phyloP scores from a whole-genome alignment of 2,329 filamentous ascomycete genomes.

The Diplodia intermedia region DNA sequence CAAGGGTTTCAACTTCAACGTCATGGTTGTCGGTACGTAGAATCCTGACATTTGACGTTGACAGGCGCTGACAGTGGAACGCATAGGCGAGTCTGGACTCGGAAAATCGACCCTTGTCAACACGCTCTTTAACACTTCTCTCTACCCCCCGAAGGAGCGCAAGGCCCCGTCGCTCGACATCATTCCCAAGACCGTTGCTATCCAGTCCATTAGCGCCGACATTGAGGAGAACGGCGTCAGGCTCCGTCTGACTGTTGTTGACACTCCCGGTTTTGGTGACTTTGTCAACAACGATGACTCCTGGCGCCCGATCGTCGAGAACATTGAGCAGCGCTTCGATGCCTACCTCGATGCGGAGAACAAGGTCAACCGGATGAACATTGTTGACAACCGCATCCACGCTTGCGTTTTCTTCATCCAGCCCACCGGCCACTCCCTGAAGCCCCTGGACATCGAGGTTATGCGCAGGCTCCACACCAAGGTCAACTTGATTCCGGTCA shows the following conservation, averaged over 20 bases:
- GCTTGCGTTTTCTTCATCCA: constrained; percentile 99
- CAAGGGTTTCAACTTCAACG: constrained; percentile 99
- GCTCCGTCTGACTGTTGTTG: constrained; percentile 93
- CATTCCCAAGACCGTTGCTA: constrained; percentile 80
- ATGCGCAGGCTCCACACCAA: constrained; percentile 99
- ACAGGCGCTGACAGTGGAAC: constrained; percentile 11
- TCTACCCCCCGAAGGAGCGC: constrained; percentile 98
- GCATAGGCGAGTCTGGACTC: constrained; percentile 91
- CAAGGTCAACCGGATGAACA: constrained; percentile 99
- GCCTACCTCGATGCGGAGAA: constrained; percentile 99
- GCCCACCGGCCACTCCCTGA: constrained; percentile 96
- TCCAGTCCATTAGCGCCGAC: constrained; percentile 62
- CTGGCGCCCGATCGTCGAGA: constrained; percentile 98
- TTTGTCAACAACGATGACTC: constrained; percentile 99
- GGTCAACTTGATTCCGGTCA: constrained; percentile 99
- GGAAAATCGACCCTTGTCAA: constrained; percentile 99
- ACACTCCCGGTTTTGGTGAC: constrained; percentile 97
- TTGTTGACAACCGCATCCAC: constrained; percentile 98
- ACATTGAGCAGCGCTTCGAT: constrained; percentile 99
- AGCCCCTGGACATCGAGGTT: constrained; percentile 98
- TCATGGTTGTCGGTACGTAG: constrained; percentile 93
- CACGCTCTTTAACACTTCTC: constrained; percentile 98
- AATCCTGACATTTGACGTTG: not conserved
- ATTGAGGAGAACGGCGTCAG: constrained; percentile 99
- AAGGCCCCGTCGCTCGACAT: constrained; percentile 97